Percentiles rank a stretch among this genome's conserved stretches.
Conservation (phyloP, 768 basidiomycete genomes). For the Podaxis sp. region DNA sequence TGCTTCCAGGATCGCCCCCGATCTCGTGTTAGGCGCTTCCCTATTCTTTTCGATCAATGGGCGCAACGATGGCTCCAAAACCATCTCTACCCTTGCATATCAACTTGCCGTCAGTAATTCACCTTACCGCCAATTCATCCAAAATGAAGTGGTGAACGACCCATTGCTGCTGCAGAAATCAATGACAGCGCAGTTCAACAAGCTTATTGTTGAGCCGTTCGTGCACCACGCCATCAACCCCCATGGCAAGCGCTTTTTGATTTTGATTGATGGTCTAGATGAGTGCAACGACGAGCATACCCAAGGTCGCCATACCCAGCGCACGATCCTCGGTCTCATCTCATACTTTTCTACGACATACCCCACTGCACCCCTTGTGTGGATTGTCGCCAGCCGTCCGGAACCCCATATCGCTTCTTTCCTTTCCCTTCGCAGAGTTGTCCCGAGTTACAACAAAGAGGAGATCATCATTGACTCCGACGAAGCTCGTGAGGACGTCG, state of each 20-base stretch:
- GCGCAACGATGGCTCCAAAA: neutral
- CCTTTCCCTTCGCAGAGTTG: neutral
- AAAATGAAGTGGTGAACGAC: neutral
- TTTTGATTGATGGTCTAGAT: neutral
- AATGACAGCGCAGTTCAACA: slow-evolving; percentile 13
- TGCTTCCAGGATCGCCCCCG: neutral
- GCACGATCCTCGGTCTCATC: neutral
- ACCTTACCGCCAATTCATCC: slow-evolving; percentile 3
- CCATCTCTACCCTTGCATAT: slow-evolving; percentile 19
- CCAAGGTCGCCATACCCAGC: neutral
- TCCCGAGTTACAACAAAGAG: neutral
- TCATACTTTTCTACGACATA: neutral
- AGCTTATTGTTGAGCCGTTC: slow-evolving; percentile 19
- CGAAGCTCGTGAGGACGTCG: neutral
- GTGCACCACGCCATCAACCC: neutral
- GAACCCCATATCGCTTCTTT: slow-evolving; percentile 2
- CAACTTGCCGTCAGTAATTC: slow-evolving; percentile 19
- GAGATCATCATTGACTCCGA: neutral
- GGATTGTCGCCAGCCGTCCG: slow-evolving; percentile 2
- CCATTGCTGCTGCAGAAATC: slow-evolving; percentile 16
- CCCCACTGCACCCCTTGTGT: neutral
- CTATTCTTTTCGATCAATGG: slow-evolving; percentile 1
- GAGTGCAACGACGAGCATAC: neutral
- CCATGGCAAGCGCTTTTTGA: neutral
- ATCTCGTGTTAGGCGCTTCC: neutral